These are phyloP conservation scores for Marasmius oreades DNA, from an alignment of 1,284 basidiomycete genomes.

Conservation along the genomic window DNA sequence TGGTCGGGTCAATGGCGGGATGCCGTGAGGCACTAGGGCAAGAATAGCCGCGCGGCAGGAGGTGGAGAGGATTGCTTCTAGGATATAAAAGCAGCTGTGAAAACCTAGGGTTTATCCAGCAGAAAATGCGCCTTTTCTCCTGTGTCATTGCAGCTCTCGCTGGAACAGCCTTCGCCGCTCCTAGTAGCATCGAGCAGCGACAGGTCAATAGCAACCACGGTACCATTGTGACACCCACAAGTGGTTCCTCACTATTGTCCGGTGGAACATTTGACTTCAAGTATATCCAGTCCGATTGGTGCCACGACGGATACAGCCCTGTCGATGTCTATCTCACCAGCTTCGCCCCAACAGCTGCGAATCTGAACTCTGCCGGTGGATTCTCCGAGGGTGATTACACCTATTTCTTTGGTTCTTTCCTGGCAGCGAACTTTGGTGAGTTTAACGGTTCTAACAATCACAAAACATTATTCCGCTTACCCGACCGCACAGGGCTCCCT, in stretches of 20 bases:
- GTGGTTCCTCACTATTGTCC: neutral
- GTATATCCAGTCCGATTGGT: constrained; percentile 21
- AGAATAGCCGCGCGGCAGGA: too few species aligned
- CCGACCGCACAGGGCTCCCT: constrained; percentile 10
- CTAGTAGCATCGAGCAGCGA: neutral
- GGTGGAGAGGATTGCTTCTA: too few species aligned
- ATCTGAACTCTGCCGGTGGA: constrained; percentile 16
- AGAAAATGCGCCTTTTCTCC: neutral
- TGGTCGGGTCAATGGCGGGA: too few species aligned
- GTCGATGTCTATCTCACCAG: constrained; percentile 19
- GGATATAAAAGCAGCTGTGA: too few species aligned
- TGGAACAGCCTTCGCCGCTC: neutral
- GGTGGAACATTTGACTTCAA: constrained; percentile 14
- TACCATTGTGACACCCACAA: constrained; percentile 13
- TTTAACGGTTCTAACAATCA: too few species aligned
- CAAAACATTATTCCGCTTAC: too few species aligned
- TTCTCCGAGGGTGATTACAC: constrained; percentile 12
- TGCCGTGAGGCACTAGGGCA: too few species aligned
- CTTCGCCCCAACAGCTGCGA: constrained; percentile 16
- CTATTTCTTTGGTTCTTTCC: constrained; percentile 16
- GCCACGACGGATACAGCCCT: constrained; percentile 19
- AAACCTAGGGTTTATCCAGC: neutral
- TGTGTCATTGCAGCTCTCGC: neutral
- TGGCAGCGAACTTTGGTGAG: constrained; percentile 19
- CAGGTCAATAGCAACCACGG: constrained; percentile 11